Evolutionary conservation across 2,329 filamentous ascomycete species (phyloP), one percentile per base, ranked within the genome.

Genomic region (Sclerotinia minor): DNA sequence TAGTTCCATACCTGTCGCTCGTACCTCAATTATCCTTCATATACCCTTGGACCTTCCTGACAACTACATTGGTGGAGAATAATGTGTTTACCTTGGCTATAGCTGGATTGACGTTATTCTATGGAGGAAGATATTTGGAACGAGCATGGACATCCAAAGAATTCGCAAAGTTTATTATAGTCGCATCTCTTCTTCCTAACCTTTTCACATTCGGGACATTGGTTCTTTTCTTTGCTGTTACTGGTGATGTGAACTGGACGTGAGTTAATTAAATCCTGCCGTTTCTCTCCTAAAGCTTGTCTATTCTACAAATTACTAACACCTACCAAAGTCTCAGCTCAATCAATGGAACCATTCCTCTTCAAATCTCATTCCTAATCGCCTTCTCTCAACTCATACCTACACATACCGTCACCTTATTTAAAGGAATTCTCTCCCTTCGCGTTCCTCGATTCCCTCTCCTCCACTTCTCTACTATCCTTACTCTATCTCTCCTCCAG

Each of bases 351-450:
- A 94, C 93, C 67, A 89, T 97, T 71, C 89, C 94, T 21, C 83
- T 97, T 68, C 94, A 97, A 79, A 93, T 95, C 58, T 89, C 91
- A 70, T 98, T 98, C 81, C 90, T 99, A 70, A 92, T 98, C 75
- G 92, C 94, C 66, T 97, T 98, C 81, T 98, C 96, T 81, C 95
- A 99, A 80, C 91, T 99, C 61, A 91, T 98, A 47, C 95, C 95
- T 29, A 94, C 97, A 70, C 95, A 99, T 79, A 99, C 95, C 15
- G 94, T 98, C 65, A 95, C 94, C 5, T 87, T 99, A 68, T 94
- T 97, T 81, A 90, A 91, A 72, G 93, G 93, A 71, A 82, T 97
- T 70, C 78, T 98, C 69, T 96, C 95, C 69, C 88, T 98, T 78
- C 91, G 94, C 73, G 93, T 99, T 66, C 87, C 87, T 24, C 82